Conservation (phyloP, 2,329 filamentous ascomycete species). For the Ampelomyces quisqualis region DNA sequence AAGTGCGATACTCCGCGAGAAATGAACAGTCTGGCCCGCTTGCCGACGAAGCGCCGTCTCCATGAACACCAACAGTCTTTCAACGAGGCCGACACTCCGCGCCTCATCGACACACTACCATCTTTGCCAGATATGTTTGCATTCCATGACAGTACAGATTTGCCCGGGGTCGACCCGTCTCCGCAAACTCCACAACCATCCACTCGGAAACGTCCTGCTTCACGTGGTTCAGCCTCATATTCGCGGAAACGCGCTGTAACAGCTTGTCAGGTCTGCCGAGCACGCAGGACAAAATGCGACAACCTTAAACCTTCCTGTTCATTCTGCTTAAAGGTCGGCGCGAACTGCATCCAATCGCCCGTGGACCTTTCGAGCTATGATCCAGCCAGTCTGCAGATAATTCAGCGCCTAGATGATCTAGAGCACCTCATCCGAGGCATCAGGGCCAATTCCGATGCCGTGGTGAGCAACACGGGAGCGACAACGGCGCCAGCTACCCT, state of each 20-base stretch:
- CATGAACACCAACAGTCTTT: too few species aligned
- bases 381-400: conserved; percentile 14
- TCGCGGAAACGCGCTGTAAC: conserved; percentile 14
- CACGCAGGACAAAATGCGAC: conserved; percentile 16
- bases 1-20: too few species aligned
- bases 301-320: conserved; percentile 12
- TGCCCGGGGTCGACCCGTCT: too few species aligned
- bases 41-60: too few species aligned
- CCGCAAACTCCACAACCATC: too few species aligned
- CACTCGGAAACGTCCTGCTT: conserved; percentile 15
- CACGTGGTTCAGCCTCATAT: conserved; percentile 14
- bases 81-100: too few species aligned
- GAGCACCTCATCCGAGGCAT: conserved; percentile 1
- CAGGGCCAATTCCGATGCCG: not conserved
- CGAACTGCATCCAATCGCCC: conserved; percentile 10
- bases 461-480: not conserved
- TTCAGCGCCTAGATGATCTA: conserved; percentile 10
- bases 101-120: too few species aligned
- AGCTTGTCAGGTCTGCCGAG: conserved; percentile 15
- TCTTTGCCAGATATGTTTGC: too few species aligned
- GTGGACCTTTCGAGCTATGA: conserved; percentile 15
- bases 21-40: too few species aligned
- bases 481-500: not conserved
- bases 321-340: conserved; percentile 11
- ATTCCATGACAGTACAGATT: too few species aligned